Conservation (phyloP, 2,329 filamentous ascomycete species). For the Talaromyces sp. region DNA sequence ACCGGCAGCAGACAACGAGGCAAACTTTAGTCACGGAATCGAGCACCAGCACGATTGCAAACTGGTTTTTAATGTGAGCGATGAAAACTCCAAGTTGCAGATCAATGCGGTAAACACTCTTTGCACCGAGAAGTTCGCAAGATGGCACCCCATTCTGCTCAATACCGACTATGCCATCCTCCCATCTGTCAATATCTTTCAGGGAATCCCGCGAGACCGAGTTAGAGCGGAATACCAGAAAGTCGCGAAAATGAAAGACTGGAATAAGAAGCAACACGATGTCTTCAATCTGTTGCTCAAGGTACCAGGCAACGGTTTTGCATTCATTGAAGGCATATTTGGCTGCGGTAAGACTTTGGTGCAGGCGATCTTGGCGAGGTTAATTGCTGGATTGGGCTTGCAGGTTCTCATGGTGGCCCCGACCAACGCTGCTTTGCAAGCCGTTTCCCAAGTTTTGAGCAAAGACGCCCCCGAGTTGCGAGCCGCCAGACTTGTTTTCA, state of each 20-base stretch:
- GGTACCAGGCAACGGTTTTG: background rate
- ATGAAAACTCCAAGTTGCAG: no score
- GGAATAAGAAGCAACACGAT: background rate
- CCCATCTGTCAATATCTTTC: background rate
- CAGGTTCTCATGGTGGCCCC: background rate
- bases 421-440: background rate
- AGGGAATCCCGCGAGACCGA: background rate
- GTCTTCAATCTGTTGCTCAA: background rate
- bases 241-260: background rate
- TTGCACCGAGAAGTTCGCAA: no score
- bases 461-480: background rate
- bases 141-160: background rate
- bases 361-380: background rate
- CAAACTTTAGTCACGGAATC: no score
- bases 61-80: no score
- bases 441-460: background rate
- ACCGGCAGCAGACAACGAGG: no score
- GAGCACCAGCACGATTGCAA: no score
- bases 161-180: background rate
- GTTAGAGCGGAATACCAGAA: background rate
- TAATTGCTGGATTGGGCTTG: background rate
- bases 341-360: background rate
- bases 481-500: background rate
- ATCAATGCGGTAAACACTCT: no score
- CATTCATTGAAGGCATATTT: constrained; percentile 1